Conservation (phyloP, 2,329 filamentous ascomycete genomes). For the Chrysoporthe deuterocubensis region DNA sequence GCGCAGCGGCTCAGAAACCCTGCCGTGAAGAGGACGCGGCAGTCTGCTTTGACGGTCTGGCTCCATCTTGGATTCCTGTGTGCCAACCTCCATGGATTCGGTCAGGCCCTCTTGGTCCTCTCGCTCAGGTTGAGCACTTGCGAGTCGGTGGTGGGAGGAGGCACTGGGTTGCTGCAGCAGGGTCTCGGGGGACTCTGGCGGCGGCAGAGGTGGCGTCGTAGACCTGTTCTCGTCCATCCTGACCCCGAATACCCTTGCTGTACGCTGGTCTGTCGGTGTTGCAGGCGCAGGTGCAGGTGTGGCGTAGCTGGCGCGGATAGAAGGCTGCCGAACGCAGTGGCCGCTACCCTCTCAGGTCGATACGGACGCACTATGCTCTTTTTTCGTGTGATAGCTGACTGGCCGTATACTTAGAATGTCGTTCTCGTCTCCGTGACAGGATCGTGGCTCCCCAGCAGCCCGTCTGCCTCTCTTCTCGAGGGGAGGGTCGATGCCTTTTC, state of each 20-base stretch:
- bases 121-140: constrained; percentile 5
- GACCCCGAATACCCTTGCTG: neutral
- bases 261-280: neutral
- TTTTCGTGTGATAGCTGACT: neutral
- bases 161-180: neutral
- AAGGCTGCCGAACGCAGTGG: neutral
- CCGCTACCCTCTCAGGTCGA: neutral
- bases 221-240: constrained; percentile 25
- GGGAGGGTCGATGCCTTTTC: neutral
- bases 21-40: constrained; percentile 22
- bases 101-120: constrained; percentile 1
- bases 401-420: neutral
- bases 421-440: neutral
- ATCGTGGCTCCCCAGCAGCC: neutral
- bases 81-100: constrained; percentile 6
- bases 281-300: neutral
- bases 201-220: constrained; percentile 27
- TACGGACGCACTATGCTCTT: neutral
- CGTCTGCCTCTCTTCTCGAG: neutral
- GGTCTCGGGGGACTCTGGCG: constrained; percentile 17
- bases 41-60: constrained; percentile 32
- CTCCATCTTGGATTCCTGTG: constrained; percentile 12
- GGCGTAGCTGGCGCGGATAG: neutral
- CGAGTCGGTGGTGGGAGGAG: neutral
- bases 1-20: constrained; percentile 26